Conservation (phyloP, 345 rosid genomes). For the Salix purpurea region DNA sequence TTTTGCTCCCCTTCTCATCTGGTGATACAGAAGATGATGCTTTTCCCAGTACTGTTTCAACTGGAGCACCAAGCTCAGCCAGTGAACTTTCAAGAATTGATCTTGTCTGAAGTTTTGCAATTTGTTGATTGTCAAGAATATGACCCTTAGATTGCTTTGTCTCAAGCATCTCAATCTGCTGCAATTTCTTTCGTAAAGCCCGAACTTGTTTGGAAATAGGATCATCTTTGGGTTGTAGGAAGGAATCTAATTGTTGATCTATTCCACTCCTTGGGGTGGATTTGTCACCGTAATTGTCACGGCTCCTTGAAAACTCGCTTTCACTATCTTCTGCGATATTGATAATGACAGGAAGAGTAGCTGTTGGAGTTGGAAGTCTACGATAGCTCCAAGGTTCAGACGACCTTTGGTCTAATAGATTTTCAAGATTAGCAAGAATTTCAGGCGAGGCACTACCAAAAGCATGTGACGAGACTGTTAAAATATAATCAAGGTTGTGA, state of each 20-base stretch:
- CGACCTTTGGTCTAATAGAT: slow-evolving; percentile 67
- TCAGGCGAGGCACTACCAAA: slow-evolving; percentile 69
- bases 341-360: slow-evolving; percentile 69
- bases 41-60: slow-evolving; percentile 35
- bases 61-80: slow-evolving; percentile 63
- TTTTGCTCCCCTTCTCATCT: slow-evolving; percentile 58
- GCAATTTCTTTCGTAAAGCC: slow-evolving; percentile 79
- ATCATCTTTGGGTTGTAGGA: slow-evolving; percentile 56
- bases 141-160: slow-evolving; percentile 62
- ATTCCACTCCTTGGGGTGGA: slow-evolving; percentile 18
- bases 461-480: slow-evolving; percentile 60
- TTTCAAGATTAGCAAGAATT: slow-evolving; percentile 77
- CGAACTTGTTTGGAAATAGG: slow-evolving; percentile 60
- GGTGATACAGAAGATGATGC: slow-evolving; percentile 30
- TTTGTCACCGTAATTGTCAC: slow-evolving; percentile 41
- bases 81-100: slow-evolving; percentile 60
- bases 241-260: slow-evolving; percentile 46
- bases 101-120: slow-evolving; percentile 77
- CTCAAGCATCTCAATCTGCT: slow-evolving; percentile 94
- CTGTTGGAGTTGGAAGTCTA: slow-evolving; percentile 83
- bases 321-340: slow-evolving; percentile 75
- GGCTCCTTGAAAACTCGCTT: slow-evolving; percentile 55
- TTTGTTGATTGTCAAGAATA: slow-evolving; percentile 85
- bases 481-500: slow-evolving; percentile 80
- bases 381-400: slow-evolving; percentile 85